phyloP scores from a whole-genome alignment of 371 early-diverging fungal species.

The Caulochytrium protostelioides region DNA sequence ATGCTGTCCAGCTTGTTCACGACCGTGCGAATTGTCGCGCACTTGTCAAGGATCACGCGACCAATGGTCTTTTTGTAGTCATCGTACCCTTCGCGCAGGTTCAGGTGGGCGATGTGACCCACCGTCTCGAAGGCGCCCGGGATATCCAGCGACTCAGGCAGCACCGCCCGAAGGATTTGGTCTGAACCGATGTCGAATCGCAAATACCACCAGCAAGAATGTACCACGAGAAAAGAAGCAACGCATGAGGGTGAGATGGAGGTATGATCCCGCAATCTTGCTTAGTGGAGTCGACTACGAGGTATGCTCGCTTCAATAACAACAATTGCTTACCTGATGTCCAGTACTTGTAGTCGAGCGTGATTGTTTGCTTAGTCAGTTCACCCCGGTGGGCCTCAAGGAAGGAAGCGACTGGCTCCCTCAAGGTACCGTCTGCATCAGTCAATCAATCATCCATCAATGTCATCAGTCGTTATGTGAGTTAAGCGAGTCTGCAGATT shows the following conservation, averaged over 20 bases:
- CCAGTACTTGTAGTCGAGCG: conserved; percentile 59
- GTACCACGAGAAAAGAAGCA: neutral
- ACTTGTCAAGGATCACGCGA: conserved; percentile 86
- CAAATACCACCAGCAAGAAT: neutral
- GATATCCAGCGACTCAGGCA: conserved; percentile 64
- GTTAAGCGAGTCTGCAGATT: no score
- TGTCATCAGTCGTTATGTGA: no score
- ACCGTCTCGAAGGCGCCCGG: conserved; percentile 80
- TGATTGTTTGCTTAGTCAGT: no score
- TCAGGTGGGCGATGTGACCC: conserved; percentile 96
- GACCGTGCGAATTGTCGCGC: conserved; percentile 64
- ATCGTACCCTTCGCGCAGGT: conserved; percentile 63
- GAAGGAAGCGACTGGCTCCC: no score
- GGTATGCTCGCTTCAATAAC: neutral
- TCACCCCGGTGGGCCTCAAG: no score
- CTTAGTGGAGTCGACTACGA: neutral
- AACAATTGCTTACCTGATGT: conserved; percentile 27
- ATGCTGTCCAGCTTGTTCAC: conserved; percentile 90
- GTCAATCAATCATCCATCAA: no score
- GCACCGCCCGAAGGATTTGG: conserved; percentile 65
- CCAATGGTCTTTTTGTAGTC: conserved; percentile 83
- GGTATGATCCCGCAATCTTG: no score
- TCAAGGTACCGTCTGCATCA: no score
- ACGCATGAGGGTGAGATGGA: no score
- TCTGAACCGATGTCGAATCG: conserved; percentile 22